Evolutionary conservation across 2,329 filamentous ascomycete genomes (phyloP), one percentile per base, ranked within the genome.

Genomic region (Fusarium sp.): DNA sequence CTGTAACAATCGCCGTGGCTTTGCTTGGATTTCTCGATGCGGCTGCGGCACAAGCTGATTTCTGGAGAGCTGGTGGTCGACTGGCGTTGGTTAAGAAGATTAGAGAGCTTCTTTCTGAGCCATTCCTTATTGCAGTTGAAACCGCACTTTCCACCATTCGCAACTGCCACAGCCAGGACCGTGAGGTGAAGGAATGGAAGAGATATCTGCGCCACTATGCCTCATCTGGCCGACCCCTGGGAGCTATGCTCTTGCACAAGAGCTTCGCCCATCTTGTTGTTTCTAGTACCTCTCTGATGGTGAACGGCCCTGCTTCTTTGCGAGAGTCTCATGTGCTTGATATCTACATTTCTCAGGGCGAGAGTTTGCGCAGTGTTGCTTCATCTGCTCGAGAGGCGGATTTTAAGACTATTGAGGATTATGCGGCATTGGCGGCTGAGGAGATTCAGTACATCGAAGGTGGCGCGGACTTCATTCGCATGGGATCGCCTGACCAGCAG

Each of bases 11-110:
- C 70, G 89, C 92, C 9, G 88, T 97, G 50, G 95, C 95, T 0
- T 83, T 99, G n/a, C 82, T 97, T 25, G 97, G 96, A 0, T 98
- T 99, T 77, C 82, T 99, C 55, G 90, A 95, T 76, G 95, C 94
- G 24, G 91, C 92, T 6, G 90, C 94, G 6, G 89, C 90, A 8
- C 89, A 95, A 77, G 89, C 91, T 12, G 88, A 91, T 67, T 95
- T 98, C 74, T 99, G 95, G 94, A 89, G 84, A 63, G 84, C 91
- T 2, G 87, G 89, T 5, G 92, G 96, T 71, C 89, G 94, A 56
- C 81, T 97, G 29, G 85, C 87, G 6, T 81, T 98, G 49, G 88
- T 98, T 18, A 88, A 92, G 65, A 87, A 89, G 50, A 81, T 97
- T 34, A 90, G 90, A 56, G 84, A 86, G 32, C 86, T 97, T 20